These are phyloP conservation scores for Leccinum obscurum DNA, from an alignment of 768 basidiomycete genomes.

Conservation along the genomic window DNA sequence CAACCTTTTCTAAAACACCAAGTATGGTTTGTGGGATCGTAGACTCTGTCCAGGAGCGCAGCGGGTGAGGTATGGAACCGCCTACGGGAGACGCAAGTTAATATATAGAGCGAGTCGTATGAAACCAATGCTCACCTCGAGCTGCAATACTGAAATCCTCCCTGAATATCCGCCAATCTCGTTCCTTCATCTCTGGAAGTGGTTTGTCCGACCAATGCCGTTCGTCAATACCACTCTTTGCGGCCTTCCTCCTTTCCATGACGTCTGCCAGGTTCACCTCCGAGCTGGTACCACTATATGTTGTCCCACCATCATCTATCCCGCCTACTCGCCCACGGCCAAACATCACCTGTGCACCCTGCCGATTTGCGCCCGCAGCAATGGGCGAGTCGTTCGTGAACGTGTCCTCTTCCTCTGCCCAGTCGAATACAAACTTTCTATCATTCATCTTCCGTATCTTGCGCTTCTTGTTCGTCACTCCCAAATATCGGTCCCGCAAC, in stretches of 20 bases:
- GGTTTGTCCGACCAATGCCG: constrained; percentile 98
- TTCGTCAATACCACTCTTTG: constrained; percentile 84
- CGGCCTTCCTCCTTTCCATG: constrained; percentile 79
- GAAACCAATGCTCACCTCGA: constrained; percentile 53
- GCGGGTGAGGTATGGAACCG: constrained; percentile 89
- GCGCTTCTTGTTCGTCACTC: constrained; percentile 91
- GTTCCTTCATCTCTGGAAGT: constrained; percentile 87
- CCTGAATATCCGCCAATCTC: constrained; percentile 98
- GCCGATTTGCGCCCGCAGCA: constrained; percentile 67
- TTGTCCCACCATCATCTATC: constrained; percentile 74
- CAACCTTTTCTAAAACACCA: constrained; percentile 84
- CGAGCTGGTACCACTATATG: constrained; percentile 32
- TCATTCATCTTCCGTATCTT: constrained; percentile 95
- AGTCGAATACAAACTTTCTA: constrained; percentile 98
- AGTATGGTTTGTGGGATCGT: constrained; percentile 76
- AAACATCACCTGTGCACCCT: constrained; percentile 88
- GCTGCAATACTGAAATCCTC: constrained; percentile 98
- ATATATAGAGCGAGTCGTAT: neutral
- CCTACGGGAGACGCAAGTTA: constrained; percentile 44
- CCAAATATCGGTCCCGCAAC: constrained; percentile 91
- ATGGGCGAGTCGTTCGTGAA: constrained; percentile 75
- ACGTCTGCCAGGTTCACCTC: constrained; percentile 72
- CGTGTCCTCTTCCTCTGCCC: constrained; percentile 97
- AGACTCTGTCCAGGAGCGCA: constrained; percentile 92
- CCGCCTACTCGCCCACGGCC: constrained; percentile 82